phyloP scores from a whole-genome alignment of 306 rosid genomes.

The Medicago arabica region DNA sequence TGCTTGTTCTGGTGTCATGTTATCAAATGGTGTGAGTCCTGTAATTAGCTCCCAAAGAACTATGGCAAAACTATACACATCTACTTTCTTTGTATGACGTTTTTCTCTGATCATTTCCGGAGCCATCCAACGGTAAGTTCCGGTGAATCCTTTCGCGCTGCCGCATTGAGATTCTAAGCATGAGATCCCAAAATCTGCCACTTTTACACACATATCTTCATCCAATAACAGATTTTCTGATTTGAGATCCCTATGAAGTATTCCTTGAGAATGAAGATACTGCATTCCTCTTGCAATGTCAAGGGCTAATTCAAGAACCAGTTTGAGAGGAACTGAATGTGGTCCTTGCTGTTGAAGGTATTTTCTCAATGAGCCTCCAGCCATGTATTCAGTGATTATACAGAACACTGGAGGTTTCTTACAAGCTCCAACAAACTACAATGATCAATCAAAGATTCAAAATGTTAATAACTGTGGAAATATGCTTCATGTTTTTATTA shows the following conservation, averaged over 20 bases:
- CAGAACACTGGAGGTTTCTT: constrained; percentile 97
- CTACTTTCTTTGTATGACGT: constrained; percentile 89
- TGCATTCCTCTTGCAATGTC: constrained; percentile 87
- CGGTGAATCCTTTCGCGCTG: constrained; percentile 85
- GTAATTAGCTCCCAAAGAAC: constrained; percentile 97
- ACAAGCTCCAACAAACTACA: constrained; percentile 97
- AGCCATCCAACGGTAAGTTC: constrained; percentile 99
- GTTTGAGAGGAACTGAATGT: constrained; percentile 71
- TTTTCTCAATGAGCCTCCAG: constrained; percentile 83
- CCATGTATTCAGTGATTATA: constrained; percentile 86
- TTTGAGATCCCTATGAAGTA: constrained; percentile 97
- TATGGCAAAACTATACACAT: constrained; percentile 92
- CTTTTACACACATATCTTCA: constrained; percentile 90
- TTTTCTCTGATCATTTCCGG: constrained; percentile 97
- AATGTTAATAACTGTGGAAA: constrained; percentile 19
- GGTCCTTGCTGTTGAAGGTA: constrained; percentile 85
- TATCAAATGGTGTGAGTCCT: constrained; percentile 87
- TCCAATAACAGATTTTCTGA: constrained; percentile 87
- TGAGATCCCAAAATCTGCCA: constrained; percentile 97
- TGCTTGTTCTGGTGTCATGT: constrained; percentile 99
- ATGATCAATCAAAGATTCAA: constrained; percentile 23
- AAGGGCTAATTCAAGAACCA: constrained; percentile 74
- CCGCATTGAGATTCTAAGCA: constrained; percentile 87
- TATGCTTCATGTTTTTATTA: too few species aligned
- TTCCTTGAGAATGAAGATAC: constrained; percentile 88